Conservation (phyloP, 805 yeast species). For the Jamesozyma hellenica region DNA sequence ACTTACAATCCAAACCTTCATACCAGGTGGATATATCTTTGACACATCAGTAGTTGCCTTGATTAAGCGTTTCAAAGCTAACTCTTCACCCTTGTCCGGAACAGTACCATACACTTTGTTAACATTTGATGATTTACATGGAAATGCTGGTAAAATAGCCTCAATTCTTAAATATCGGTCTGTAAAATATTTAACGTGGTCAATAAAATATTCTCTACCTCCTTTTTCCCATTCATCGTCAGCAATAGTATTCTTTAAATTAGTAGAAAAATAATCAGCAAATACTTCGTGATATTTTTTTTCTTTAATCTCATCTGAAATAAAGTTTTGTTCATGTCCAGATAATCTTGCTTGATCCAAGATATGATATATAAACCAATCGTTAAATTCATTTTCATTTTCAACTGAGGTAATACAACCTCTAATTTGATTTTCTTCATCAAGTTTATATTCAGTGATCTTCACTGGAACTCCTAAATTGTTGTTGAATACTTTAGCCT, state of each 20-base stretch:
- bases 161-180: conserved; percentile 39
- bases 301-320: conserved; percentile 1
- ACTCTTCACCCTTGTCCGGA: conserved; percentile 48
- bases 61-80: conserved; percentile 34
- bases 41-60: conserved; percentile 24
- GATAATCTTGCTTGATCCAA: conserved; percentile 29
- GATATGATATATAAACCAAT: conserved; percentile 33
- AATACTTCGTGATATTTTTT: conserved; percentile 22
- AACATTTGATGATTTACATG: conserved; percentile 51
- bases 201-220: conserved; percentile 37
- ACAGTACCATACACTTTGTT: conserved; percentile 39
- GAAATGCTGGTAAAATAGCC: conserved; percentile 54
- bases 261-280: conserved; percentile 37
- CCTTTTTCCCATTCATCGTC: conserved; percentile 41
- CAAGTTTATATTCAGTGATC: conserved; percentile 27
- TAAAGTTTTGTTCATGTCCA: conserved; percentile 13
- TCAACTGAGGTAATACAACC: conserved; percentile 32
- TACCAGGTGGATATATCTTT: conserved; percentile 44
- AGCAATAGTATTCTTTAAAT: conserved; percentile 38
- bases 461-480: conserved; percentile 18
- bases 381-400: conserved; percentile 23
- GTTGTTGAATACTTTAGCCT: conserved; percentile 15
- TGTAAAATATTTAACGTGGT: conserved; percentile 39
- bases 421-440: conserved; percentile 28
- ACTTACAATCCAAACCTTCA: conserved; percentile 46